Percentiles rank a stretch among this genome's conserved stretches.
These are phyloP conservation scores for Diaporthe batatas DNA, from an alignment of 2,329 filamentous ascomycete genomes.

Conservation along the genomic window DNA sequence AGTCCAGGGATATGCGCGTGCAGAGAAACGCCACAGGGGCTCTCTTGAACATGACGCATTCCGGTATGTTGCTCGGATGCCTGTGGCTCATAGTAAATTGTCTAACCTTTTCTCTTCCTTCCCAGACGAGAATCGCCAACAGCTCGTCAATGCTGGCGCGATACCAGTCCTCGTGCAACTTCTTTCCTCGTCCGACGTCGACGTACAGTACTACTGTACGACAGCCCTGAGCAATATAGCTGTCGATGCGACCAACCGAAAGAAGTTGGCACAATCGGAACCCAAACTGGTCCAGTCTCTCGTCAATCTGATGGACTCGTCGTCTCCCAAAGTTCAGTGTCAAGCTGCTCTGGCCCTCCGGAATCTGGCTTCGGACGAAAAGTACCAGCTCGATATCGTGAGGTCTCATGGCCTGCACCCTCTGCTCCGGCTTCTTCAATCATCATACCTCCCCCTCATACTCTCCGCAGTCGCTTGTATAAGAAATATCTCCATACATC, in stretches of 20 bases:
- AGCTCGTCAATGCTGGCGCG: conserved; percentile 96
- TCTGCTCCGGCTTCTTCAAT: conserved; percentile 90
- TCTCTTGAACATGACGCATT: conserved; percentile 98
- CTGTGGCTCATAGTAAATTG: conserved; percentile 35
- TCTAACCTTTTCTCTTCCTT: conserved; percentile 43
- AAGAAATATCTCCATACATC: conserved; percentile 98
- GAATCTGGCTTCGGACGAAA: conserved; percentile 97
- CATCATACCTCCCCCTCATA: conserved; percentile 94
- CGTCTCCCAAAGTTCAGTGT: conserved; percentile 97
- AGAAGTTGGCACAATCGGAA: conserved; percentile 91
- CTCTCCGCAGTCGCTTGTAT: conserved; percentile 98
- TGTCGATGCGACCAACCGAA: conserved; percentile 90
- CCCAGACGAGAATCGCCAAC: conserved; percentile 94
- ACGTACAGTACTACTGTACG: conserved; percentile 99
- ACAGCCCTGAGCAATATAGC: conserved; percentile 99
- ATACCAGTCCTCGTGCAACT: conserved; percentile 97
- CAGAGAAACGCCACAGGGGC: conserved; percentile 98
- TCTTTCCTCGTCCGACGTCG: conserved; percentile 91
- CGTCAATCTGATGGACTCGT: conserved; percentile 97
- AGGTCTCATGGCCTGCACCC: conserved; percentile 87
- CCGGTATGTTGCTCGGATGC: conserved; percentile 70
- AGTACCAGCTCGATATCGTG: conserved; percentile 98
- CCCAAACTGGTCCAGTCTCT: conserved; percentile 92
- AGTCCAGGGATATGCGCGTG: conserved; percentile 98
- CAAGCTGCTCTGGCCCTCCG: conserved; percentile 94